Evolutionary conservation across 768 basidiomycete genomes (phyloP), one percentile per base, ranked within the genome.

Genomic region (Kwoniella newhampshirensis): DNA sequence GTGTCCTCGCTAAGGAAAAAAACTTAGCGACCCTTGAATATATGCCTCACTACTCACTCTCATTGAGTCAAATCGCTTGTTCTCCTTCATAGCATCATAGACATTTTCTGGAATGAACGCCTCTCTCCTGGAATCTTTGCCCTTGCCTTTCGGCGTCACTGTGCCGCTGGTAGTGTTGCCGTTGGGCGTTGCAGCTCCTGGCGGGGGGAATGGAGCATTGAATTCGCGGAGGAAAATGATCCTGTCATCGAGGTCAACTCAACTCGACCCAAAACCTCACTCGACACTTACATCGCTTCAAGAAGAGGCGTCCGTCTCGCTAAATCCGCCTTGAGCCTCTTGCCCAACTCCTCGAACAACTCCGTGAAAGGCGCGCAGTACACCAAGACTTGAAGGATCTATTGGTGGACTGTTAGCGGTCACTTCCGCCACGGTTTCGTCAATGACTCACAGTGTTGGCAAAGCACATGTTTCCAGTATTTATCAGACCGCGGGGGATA

Each of bases 401-500:
- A 63, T 25, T 13, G 21, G 26, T 17, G 27, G 9, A 26, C 28
- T 12, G 27, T 44, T 36, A 23, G 17, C 48, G 37, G 3, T 12
- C 23, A 9, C 13, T 6, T 47, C 9, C 12, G 21, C 8, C 43
- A 23, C 43, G 43, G 23, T 13, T 11, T 30, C 8, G 15, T 35
- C 50, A 25, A 7, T 55, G 2, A 58, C 78, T 60, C 46, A 78
- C 88, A 0, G 91, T 85, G 68, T 97, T 99, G 26, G 92, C 92
- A 71, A 97, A 99, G 75, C 94, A 99, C 86, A 97, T 86, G 77
- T 99, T 99, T 0, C 94, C 93, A 2, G 84, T 87, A 76, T 99
- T 99, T 64, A 98, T 81, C 46, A 99, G 78, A 4, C 94, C 94
- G 13, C 93, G 55, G 17, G 75, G 73, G 3, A 76, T 47, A 8